Percentiles rank a stretch among this genome's conserved stretches.
These are phyloP conservation scores for Entonaema liquescens DNA, from an alignment of 495 filamentous ascomycete genomes.

Conservation along the genomic window DNA sequence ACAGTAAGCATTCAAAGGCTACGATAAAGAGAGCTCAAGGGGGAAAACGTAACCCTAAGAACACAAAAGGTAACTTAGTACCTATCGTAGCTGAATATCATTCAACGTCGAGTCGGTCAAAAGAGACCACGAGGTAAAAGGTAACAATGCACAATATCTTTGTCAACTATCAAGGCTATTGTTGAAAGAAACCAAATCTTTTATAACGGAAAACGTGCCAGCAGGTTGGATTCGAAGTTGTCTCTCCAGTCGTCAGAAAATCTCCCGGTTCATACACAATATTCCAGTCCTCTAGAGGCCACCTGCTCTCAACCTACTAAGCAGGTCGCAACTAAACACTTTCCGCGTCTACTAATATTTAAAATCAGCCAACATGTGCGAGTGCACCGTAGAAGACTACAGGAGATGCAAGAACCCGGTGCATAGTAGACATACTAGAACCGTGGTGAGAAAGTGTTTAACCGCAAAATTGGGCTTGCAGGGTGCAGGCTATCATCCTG, in stretches of 20 bases:
- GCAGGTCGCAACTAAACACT: neutral
- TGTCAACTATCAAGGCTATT: neutral
- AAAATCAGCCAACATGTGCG: constrained; percentile 13
- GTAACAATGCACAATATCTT: neutral
- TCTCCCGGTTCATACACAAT: neutral
- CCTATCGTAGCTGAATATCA: neutral
- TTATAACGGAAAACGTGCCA: neutral
- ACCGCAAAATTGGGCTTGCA: constrained; percentile 5
- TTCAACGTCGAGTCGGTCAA: neutral
- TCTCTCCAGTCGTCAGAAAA: neutral
- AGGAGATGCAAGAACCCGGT: constrained; percentile 8
- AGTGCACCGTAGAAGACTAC: constrained; percentile 12
- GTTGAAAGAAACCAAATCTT: neutral
- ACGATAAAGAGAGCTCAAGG: too few species aligned
- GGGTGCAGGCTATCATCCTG: constrained; percentile 21
- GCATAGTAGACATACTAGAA: neutral
- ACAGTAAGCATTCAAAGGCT: too few species aligned
- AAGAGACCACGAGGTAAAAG: neutral
- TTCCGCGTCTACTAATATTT: neutral
- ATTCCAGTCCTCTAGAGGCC: neutral
- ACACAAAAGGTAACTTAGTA: neutral
- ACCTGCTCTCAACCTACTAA: neutral
- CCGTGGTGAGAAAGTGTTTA: neutral
- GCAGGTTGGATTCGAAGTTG: neutral
- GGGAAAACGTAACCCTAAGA: too few species aligned